Evolutionary conservation across 139 green algal species (phyloP).

Genomic region (Chlamydomonas asymmetrica): DNA sequence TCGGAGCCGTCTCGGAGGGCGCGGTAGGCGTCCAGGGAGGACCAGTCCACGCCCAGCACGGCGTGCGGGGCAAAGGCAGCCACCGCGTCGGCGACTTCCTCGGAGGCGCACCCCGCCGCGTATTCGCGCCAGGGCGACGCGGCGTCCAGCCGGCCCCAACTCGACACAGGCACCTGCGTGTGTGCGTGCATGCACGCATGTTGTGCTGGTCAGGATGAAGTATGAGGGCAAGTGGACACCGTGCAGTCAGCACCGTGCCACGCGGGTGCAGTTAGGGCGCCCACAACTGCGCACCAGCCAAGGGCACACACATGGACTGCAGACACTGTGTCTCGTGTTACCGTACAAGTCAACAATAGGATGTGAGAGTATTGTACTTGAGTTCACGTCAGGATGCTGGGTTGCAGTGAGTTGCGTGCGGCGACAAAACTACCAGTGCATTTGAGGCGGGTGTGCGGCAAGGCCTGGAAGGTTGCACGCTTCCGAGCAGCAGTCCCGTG

Average conservation of each 20-base stretch:
- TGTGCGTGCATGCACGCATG: neutral
- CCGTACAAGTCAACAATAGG: neutral
- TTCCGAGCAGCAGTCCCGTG: too few relatives aligned
- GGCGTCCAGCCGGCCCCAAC: constrained; percentile 62
- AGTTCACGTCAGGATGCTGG: too few relatives aligned
- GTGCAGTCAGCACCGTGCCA: neutral
- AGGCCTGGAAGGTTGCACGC: too few relatives aligned
- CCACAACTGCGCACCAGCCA: neutral
- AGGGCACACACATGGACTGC: neutral
- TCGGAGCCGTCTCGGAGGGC: neutral
- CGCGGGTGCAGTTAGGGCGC: neutral
- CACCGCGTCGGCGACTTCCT: constrained; percentile 22
- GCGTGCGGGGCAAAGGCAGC: constrained; percentile 43
- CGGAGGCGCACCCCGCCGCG: constrained; percentile 22
- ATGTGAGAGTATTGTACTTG: too few relatives aligned
- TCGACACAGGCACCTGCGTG: constrained; percentile 51
- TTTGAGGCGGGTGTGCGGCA: too few relatives aligned
- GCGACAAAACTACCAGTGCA: too few relatives aligned
- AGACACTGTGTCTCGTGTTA: neutral
- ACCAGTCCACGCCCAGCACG: constrained; percentile 71
- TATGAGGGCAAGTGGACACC: neutral
- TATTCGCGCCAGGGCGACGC: constrained; percentile 53
- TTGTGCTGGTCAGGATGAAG: neutral
- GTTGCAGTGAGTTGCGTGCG: too few relatives aligned
- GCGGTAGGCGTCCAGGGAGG: constrained; percentile 39